Percentiles rank a stretch among this genome's conserved stretches.
Evolutionary conservation across 805 yeast genomes (phyloP).

Genomic region (Wickerhamiella brachini): DNA sequence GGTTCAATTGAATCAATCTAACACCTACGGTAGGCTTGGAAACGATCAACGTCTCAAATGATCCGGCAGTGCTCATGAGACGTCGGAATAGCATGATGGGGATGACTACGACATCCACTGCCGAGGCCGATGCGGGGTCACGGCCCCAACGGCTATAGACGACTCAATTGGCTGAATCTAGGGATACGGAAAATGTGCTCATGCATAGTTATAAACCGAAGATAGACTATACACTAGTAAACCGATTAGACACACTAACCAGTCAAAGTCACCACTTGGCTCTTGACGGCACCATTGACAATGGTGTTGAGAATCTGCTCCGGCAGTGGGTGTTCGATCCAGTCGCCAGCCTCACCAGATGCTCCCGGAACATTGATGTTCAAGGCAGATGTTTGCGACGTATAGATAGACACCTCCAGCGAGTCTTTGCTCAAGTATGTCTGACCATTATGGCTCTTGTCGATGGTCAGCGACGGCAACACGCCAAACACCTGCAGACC

Average conservation of each 20-base stretch:
- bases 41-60: slow-evolving; percentile 28
- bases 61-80: slow-evolving; percentile 8
- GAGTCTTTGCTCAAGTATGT: slow-evolving; percentile 63
- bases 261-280: slow-evolving; percentile 25
- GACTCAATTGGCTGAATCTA: too few relatives aligned
- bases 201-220: too few relatives aligned
- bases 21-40: slow-evolving; percentile 30
- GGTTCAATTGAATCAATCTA: slow-evolving; percentile 27
- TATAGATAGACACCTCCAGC: slow-evolving; percentile 62
- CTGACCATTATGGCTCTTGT: slow-evolving; percentile 77
- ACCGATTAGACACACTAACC: too few relatives aligned
- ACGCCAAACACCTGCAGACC: slow-evolving; percentile 77
- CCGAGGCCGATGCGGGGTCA: not conserved
- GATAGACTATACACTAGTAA: too few relatives aligned
- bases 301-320: slow-evolving; percentile 79
- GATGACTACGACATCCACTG: not conserved
- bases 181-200: too few relatives aligned
- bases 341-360: slow-evolving; percentile 50
- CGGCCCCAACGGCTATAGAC: too few relatives aligned
- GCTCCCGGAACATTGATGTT: slow-evolving; percentile 83
- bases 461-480: slow-evolving; percentile 74
- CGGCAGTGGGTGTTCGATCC: slow-evolving; percentile 70
- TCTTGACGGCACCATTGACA: slow-evolving; percentile 43
- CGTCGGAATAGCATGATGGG: not conserved
- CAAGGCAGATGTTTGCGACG: slow-evolving; percentile 73